phyloP scores from a whole-genome alignment of 805 yeast genomes.

The Zygoascus flipseniorum region DNA sequence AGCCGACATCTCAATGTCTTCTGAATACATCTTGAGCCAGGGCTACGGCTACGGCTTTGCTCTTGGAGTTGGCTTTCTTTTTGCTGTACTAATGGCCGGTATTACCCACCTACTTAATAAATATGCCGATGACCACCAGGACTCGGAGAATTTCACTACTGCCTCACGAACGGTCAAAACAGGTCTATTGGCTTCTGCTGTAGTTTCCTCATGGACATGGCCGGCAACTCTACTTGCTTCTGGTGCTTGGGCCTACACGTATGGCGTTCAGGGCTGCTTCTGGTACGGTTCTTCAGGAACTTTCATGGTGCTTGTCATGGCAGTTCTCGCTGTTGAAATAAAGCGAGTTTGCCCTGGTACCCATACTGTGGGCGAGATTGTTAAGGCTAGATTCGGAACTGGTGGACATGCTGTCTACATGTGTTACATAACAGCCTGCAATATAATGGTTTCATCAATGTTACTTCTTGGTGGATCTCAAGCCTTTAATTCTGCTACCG shows the following conservation, averaged over 20 bases:
- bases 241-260: slow-evolving; percentile 65
- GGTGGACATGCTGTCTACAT: slow-evolving; percentile 50
- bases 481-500: slow-evolving; percentile 69
- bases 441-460: slow-evolving; percentile 86
- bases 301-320: slow-evolving; percentile 76
- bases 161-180: slow-evolving; percentile 86
- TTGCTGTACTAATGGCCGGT: slow-evolving; percentile 63
- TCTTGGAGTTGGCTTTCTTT: slow-evolving; percentile 67
- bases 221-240: slow-evolving; percentile 67
- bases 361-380: slow-evolving; percentile 82
- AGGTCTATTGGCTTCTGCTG: slow-evolving; percentile 80
- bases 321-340: slow-evolving; percentile 78
- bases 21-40: slow-evolving; percentile 43
- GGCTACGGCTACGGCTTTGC: slow-evolving; percentile 84
- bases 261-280: slow-evolving; percentile 73
- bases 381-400: slow-evolving; percentile 73
- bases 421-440: slow-evolving; percentile 78
- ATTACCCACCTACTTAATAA: slow-evolving; percentile 62
- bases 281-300: slow-evolving; percentile 88
- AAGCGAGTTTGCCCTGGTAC: slow-evolving; percentile 85
- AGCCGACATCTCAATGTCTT: neutral
- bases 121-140: slow-evolving; percentile 75
- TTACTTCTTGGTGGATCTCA: slow-evolving; percentile 85
- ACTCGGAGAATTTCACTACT: slow-evolving; percentile 88
- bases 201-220: slow-evolving; percentile 91